Conservation (phyloP, 768 basidiomycete genomes). For the Gymnopilus dilepis region DNA sequence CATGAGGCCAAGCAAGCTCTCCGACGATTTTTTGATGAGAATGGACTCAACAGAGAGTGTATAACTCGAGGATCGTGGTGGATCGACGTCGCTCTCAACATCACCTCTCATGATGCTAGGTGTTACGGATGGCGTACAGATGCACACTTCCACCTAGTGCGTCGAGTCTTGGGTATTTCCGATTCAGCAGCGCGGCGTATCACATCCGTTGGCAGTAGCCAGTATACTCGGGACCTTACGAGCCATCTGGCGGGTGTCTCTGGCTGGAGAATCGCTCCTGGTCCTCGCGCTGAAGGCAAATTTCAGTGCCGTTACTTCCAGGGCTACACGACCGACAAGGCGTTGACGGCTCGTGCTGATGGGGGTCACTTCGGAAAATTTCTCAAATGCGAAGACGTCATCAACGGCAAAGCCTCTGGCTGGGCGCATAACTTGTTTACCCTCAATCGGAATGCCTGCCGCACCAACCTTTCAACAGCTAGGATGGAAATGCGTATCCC, state of each 20-base stretch:
- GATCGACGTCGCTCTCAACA: neutral
- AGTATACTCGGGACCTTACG: constrained; percentile 1
- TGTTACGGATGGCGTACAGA: neutral
- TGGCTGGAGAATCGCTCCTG: neutral
- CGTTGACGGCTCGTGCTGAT: neutral
- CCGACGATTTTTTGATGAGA: neutral
- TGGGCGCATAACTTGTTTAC: neutral
- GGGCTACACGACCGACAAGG: neutral
- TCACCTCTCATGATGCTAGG: neutral
- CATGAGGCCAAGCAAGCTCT: neutral
- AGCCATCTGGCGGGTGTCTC: neutral
- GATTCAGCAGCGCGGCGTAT: neutral
- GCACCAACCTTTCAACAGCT: neutral
- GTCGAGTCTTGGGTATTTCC: neutral
- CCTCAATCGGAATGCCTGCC: neutral
- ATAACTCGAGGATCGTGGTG: neutral
- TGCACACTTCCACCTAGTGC: neutral
- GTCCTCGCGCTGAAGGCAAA: neutral
- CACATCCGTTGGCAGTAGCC: neutral
- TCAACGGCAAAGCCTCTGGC: neutral
- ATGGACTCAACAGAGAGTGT: neutral
- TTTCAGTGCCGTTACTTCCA: neutral
- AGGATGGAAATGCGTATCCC: neutral
- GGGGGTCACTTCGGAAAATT: neutral
- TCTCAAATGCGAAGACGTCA: neutral